phyloP scores from a whole-genome alignment of 2,329 filamentous ascomycete species.

The Cadophora gregata region DNA sequence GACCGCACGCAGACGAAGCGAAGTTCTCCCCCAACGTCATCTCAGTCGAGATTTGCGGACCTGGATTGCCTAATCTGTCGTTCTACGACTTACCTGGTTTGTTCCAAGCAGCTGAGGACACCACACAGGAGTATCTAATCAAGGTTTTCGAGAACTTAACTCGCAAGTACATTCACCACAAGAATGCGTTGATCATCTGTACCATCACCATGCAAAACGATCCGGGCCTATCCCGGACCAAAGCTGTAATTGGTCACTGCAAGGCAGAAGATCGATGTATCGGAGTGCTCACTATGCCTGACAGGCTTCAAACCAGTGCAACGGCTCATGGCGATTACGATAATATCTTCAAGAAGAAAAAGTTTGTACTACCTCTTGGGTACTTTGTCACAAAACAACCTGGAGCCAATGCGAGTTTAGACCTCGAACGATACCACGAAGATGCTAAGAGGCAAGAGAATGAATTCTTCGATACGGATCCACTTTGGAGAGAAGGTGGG shows the following conservation, averaged over 20 bases:
- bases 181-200: slow-evolving; percentile 77
- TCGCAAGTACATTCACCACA: slow-evolving; percentile 69
- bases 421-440: not conserved
- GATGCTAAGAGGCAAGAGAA: not conserved
- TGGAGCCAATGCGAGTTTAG: not conserved
- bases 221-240: slow-evolving; percentile 74
- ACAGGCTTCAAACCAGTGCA: slow-evolving; percentile 60
- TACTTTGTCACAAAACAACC: slow-evolving; percentile 77
- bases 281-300: slow-evolving; percentile 86
- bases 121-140: slow-evolving; percentile 68
- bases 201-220: slow-evolving; percentile 81
- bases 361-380: slow-evolving; percentile 65
- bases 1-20: slow-evolving; percentile 48
- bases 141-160: slow-evolving; percentile 75
- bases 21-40: slow-evolving; percentile 86
- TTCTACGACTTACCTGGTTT: slow-evolving; percentile 89
- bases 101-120: slow-evolving; percentile 71
- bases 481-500: not conserved
- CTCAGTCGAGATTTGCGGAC: slow-evolving; percentile 75
- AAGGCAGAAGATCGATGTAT: slow-evolving; percentile 65
- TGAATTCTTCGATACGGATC: not conserved
- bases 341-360: slow-evolving; percentile 64
- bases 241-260: slow-evolving; percentile 64
- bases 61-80: slow-evolving; percentile 72
- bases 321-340: slow-evolving; percentile 64